Base-by-base conservation (phyloP, 371 early-diverging fungal species). In the Sporodiniella umbellata region DNA sequence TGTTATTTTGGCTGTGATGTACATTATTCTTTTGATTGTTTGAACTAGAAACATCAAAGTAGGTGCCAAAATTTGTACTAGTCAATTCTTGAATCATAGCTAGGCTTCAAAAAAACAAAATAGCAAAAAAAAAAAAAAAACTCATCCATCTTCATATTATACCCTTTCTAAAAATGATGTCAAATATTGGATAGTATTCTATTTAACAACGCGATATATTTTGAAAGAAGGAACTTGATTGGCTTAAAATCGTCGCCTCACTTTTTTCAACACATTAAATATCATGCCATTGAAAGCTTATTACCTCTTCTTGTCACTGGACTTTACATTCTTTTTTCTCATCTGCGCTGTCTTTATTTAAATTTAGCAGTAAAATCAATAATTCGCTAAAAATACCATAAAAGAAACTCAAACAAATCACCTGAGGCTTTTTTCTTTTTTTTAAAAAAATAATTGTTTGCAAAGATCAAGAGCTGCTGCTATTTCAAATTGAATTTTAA, bases 211-310 rank as follows among this genome's bases (percentile, higher is more conserved):
- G 12, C 3, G 17, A 15, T 42, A 6, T 24, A 8, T 30, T 14
- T 11, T 17, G 40, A 30, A 37, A 8, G 17, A 31, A 15, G 15
- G 4, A 8, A 33, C 25, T 33, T 58, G 49, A 58, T 58, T 58
- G 59, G 59, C 23, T 23, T 11, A 58, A 58, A 48, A 53, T 53
- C 21, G 48, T 58, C 59, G 53, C 59, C 59, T 58, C 59, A 58
- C 53, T 33, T 58, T 49, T 48, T 53, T 57, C 38, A 21, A 4
- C 18, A 10, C 24, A 42, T 11, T 42, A 42, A 14, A 35, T 35
- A 35, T 35, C 35, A 35, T n/a, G 35, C 35, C 35, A 35, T 35
- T 35, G n/a, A 35, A 35, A 35, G 12, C 14, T 35, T 42, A 21
- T 42, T 42, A 7, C 10, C 10, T 28, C 10, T 28, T 28, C 10